These are phyloP conservation scores for Candida orba DNA, from an alignment of 805 yeast species.

Conservation along the genomic window DNA sequence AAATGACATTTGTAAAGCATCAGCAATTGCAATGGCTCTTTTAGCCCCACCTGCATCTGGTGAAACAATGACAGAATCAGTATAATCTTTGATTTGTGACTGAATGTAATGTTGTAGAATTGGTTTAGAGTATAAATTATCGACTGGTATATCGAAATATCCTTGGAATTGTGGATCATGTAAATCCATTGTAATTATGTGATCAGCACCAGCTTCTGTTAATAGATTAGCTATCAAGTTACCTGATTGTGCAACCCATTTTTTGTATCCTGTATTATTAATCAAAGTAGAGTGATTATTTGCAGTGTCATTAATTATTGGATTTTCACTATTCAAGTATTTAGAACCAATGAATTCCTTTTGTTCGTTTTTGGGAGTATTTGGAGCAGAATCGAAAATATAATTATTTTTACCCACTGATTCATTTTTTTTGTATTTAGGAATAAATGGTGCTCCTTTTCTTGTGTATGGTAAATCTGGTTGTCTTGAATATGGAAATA, in stretches of 20 bases:
- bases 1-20: conserved; percentile 77
- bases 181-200: conserved; percentile 93
- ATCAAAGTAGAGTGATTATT: conserved; percentile 25
- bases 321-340: conserved; percentile 25
- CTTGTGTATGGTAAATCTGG: conserved; percentile 85
- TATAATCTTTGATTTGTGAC: conserved; percentile 68
- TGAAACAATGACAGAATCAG: conserved; percentile 84
- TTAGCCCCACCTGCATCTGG: conserved; percentile 99
- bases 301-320: conserved; percentile 20
- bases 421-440: background rate
- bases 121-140: conserved; percentile 85
- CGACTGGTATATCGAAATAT: conserved; percentile 93
- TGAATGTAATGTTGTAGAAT: conserved; percentile 78
- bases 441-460: conserved; percentile 56
- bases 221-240: conserved; percentile 82
- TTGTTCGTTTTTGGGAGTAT: conserved; percentile 24
- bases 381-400: conserved; percentile 43
- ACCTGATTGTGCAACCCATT: conserved; percentile 96
- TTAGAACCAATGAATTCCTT: conserved; percentile 1
- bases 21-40: conserved; percentile 92
- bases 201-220: conserved; percentile 92
- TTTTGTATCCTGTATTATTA: conserved; percentile 53
- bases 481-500: conserved; percentile 93
- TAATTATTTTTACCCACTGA: conserved; percentile 25
- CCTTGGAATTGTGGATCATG: conserved; percentile 99